phyloP scores from a whole-genome alignment of 371 early-diverging fungal species.

The Chytridiales sp. region DNA sequence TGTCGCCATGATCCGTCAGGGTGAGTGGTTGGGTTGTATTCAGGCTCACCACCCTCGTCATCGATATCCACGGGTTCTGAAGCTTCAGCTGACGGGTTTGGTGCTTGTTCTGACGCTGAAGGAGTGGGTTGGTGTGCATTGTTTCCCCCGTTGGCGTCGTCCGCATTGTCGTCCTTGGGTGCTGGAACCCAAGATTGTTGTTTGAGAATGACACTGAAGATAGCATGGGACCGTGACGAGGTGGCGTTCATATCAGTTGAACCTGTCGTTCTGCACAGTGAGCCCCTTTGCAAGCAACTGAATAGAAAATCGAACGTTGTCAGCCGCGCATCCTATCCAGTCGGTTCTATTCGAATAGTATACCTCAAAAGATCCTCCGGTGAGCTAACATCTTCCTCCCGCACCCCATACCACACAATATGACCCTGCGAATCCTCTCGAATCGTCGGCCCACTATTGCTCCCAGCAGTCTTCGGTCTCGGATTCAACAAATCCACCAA shows the following conservation, averaged over 20 bases:
- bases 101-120: background rate
- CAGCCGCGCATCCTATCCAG: too few species aligned
- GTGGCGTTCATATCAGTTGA: slow-evolving; percentile 96
- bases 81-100: background rate
- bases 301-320: too few species aligned
- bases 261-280: slow-evolving; percentile 76
- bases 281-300: slow-evolving; percentile 32
- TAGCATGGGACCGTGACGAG: slow-evolving; percentile 97
- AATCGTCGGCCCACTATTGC: slow-evolving; percentile 58
- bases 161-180: background rate
- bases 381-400: slow-evolving; percentile 72
- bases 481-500: slow-evolving; percentile 51
- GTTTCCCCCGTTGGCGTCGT: background rate
- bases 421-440: slow-evolving; percentile 91
- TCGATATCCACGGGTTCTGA: background rate
- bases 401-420: slow-evolving; percentile 87
- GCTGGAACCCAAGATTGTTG: slow-evolving; percentile 30
- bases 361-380: slow-evolving; percentile 78
- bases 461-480: slow-evolving; percentile 35
- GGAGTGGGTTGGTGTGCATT: background rate
- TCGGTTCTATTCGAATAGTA: too few species aligned
- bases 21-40: too few species aligned
- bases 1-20: slow-evolving; percentile 31
- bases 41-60: slow-evolving; percentile 10
- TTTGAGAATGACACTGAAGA: slow-evolving; percentile 86